These are phyloP conservation scores for Leishmania gerbilli DNA, from an alignment of 208 protist species.

Conservation along the genomic window DNA sequence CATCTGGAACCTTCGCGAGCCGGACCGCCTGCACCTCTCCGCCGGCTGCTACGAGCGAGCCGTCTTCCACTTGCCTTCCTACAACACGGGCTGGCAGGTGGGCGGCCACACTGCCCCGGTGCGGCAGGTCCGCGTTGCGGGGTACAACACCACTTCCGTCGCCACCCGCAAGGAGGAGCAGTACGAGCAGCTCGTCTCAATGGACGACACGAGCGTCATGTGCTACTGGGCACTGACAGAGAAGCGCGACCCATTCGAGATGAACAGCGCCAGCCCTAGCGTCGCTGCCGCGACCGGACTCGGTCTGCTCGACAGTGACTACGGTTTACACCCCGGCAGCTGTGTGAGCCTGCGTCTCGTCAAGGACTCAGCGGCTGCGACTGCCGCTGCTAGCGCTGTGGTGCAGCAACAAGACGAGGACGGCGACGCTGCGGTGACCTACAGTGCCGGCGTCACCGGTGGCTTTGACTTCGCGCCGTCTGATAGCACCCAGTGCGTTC, in stretches of 20 bases:
- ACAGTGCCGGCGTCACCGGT: slow-evolving; percentile 15
- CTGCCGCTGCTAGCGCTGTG: not conserved
- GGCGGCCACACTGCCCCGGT: slow-evolving; percentile 68
- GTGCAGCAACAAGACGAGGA: not conserved
- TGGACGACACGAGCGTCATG: slow-evolving; percentile 54
- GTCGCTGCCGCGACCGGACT: slow-evolving; percentile 4
- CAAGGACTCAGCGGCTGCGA: slow-evolving; percentile 17
- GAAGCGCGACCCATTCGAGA: slow-evolving; percentile 34
- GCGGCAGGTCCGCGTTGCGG: slow-evolving; percentile 52
- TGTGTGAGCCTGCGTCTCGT: slow-evolving; percentile 49
- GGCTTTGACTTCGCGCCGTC: slow-evolving; percentile 64
- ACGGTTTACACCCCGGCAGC: slow-evolving; percentile 51
- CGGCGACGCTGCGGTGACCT: not conserved
- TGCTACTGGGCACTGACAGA: slow-evolving; percentile 79
- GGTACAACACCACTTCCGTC: slow-evolving; percentile 53
- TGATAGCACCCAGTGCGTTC: slow-evolving; percentile 68
- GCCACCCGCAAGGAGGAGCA: slow-evolving; percentile 44
- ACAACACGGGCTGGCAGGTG: slow-evolving; percentile 66
- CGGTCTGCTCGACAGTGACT: slow-evolving; percentile 52
- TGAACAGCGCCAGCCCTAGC: not conserved
- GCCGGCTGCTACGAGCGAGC: slow-evolving; percentile 49
- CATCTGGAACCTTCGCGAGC: slow-evolving; percentile 81
- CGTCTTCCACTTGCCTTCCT: slow-evolving; percentile 70
- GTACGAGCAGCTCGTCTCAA: slow-evolving; percentile 71
- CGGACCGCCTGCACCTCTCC: slow-evolving; percentile 65